Percentiles rank a stretch among this genome's conserved stretches.
These are phyloP conservation scores for Wickerhamiella sorbophila DNA, from an alignment of 805 yeast species.

Conservation along the genomic window DNA sequence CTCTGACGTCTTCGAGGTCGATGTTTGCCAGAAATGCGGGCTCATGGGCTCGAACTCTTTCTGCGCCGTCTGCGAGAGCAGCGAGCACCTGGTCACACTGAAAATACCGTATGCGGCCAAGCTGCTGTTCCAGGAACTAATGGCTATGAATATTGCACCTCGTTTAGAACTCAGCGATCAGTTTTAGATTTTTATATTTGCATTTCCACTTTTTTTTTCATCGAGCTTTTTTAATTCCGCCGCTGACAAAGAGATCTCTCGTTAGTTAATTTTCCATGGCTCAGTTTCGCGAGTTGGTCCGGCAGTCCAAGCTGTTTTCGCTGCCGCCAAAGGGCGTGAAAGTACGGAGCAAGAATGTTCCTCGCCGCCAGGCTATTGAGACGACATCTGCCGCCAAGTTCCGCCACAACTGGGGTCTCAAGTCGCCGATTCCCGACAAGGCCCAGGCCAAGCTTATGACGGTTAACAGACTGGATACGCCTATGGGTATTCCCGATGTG, in stretches of 20 bases:
- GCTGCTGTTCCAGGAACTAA: constrained; percentile 85
- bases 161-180: constrained; percentile 80
- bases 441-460: constrained; percentile 18
- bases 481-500: constrained; percentile 20
- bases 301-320: constrained; percentile 19
- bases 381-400: constrained; percentile 23
- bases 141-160: constrained; percentile 99
- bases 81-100: constrained; percentile 79
- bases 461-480: constrained; percentile 19
- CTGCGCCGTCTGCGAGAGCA: constrained; percentile 92
- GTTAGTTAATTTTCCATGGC: not conserved
- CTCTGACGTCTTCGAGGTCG: constrained; percentile 96
- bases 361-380: constrained; percentile 20
- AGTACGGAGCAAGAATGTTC: constrained; percentile 13
- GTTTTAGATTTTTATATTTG: constrained; percentile 26
- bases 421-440: constrained; percentile 19
- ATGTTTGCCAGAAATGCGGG: constrained; percentile 86
- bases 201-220: not conserved
- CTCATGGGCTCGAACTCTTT: constrained; percentile 94
- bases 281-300: constrained; percentile 13
- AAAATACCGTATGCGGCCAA: constrained; percentile 99
- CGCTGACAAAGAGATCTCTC: not conserved
- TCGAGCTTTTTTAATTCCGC: not conserved
- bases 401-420: constrained; percentile 27
- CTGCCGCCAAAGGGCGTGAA: constrained; percentile 15